phyloP scores from a whole-genome alignment of 148 eudicot species.

The Diospyros kaki region DNA sequence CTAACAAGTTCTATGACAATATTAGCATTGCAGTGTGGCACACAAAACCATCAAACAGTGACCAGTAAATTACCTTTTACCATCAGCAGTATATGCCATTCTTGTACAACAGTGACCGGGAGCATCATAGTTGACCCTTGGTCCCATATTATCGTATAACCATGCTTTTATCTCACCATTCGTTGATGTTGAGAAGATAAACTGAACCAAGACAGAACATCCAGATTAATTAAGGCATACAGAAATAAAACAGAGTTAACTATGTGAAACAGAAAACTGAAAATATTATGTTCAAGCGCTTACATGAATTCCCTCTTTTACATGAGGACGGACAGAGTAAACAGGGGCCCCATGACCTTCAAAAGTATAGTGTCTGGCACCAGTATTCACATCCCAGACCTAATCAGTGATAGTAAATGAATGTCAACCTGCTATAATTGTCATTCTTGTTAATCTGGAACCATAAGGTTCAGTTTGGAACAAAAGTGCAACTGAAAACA shows the following conservation, averaged over 20 bases:
- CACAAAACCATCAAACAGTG: not conserved
- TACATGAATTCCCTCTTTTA: conserved; percentile 20
- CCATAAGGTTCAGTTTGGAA: not conserved
- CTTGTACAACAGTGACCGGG: conserved; percentile 44
- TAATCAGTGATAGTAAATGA: not conserved
- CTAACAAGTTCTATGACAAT: conserved; percentile 12
- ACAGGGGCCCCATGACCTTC: conserved; percentile 30
- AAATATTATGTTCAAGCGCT: not conserved
- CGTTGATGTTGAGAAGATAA: conserved; percentile 40
- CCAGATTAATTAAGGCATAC: not conserved
- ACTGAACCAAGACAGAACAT: conserved; percentile 20
- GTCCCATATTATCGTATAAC: conserved; percentile 44
- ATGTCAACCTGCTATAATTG: not conserved
- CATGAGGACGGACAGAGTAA: conserved; percentile 23
- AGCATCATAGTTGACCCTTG: conserved; percentile 42
- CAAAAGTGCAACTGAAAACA: no score
- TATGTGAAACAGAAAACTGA: not conserved
- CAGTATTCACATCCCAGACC: conserved; percentile 27
- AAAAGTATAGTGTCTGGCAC: conserved; percentile 21
- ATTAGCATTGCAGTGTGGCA: not conserved
- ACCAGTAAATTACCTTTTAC: conserved; percentile 33
- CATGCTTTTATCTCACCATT: conserved; percentile 56
- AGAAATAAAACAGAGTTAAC: not conserved
- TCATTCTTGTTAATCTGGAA: not conserved
- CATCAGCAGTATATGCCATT: conserved; percentile 51